phyloP scores from a whole-genome alignment of 768 basidiomycete genomes.

The Panaeolus papilionaceus region DNA sequence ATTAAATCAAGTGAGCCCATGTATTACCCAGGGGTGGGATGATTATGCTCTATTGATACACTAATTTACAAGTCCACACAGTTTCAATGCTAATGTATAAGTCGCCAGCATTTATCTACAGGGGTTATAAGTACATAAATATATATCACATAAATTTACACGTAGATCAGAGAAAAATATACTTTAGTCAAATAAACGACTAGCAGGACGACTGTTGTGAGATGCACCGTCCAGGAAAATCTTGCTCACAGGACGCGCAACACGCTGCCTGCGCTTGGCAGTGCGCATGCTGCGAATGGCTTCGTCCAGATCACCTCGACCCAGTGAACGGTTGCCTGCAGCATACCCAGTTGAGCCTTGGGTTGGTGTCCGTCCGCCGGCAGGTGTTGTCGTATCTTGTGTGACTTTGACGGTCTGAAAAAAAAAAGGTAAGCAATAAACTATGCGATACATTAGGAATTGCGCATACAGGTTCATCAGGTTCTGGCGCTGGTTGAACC shows the following conservation, averaged over 20 bases:
- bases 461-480: conserved; percentile 29
- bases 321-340: conserved; percentile 60
- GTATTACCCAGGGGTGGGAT: no score
- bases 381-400: conserved; percentile 30
- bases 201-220: conserved; percentile 33
- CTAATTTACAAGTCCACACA: neutral
- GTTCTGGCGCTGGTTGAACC: neutral
- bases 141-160: conserved; percentile 1
- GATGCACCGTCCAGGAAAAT: conserved; percentile 76
- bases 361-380: conserved; percentile 15
- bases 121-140: neutral
- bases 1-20: no score
- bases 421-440: conserved; percentile 12
- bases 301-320: conserved; percentile 83
- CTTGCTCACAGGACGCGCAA: conserved; percentile 69
- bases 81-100: no score
- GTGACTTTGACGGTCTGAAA: conserved; percentile 50
- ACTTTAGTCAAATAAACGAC: conserved; percentile 38
- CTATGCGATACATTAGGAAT: conserved; percentile 13
- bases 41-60: neutral
- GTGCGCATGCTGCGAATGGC: conserved; percentile 82
- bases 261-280: conserved; percentile 61
- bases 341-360: conserved; percentile 45
- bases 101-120: neutral
- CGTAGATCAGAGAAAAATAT: neutral